Evolutionary conservation across 2,329 filamentous ascomycete species (phyloP).

Genomic region (Aspergillus flavus): DNA sequence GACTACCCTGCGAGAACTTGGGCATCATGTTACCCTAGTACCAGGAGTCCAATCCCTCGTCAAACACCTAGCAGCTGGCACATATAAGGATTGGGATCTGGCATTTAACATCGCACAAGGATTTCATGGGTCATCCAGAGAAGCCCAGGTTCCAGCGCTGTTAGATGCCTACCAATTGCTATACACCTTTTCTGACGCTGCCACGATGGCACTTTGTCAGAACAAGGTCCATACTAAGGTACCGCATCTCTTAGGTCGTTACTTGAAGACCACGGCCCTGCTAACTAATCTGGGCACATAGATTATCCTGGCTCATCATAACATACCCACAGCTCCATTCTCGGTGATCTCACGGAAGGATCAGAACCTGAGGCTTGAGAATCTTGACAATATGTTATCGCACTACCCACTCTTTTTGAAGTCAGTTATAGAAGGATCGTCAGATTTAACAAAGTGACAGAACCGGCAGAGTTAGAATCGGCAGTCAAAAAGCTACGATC

Average conservation of each 20-base stretch:
- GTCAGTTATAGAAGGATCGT: conserved; percentile 16
- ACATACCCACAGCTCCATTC: too few species aligned
- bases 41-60: conserved; percentile 17
- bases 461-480: neutral
- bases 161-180: conserved; percentile 28
- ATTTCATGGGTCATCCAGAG: conserved; percentile 21
- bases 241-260: too few species aligned
- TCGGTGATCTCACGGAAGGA: too few species aligned
- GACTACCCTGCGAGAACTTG: neutral
- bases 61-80: conserved; percentile 14
- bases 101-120: conserved; percentile 27
- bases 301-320: too few species aligned
- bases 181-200: conserved; percentile 23
- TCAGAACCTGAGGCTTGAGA: too few species aligned
- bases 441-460: conserved; percentile 2
- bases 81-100: conserved; percentile 25
- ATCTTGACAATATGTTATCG: too few species aligned
- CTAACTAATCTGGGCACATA: too few species aligned
- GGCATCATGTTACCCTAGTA: conserved; percentile 15
- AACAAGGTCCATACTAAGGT: conserved; percentile 13
- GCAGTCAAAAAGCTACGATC: neutral
- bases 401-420: conserved; percentile 22
- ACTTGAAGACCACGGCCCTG: too few species aligned
- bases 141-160: conserved; percentile 26
- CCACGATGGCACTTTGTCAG: conserved; percentile 21